phyloP scores from a whole-genome alignment of 345 rosid genomes.

The Hibiscus syriacus region DNA sequence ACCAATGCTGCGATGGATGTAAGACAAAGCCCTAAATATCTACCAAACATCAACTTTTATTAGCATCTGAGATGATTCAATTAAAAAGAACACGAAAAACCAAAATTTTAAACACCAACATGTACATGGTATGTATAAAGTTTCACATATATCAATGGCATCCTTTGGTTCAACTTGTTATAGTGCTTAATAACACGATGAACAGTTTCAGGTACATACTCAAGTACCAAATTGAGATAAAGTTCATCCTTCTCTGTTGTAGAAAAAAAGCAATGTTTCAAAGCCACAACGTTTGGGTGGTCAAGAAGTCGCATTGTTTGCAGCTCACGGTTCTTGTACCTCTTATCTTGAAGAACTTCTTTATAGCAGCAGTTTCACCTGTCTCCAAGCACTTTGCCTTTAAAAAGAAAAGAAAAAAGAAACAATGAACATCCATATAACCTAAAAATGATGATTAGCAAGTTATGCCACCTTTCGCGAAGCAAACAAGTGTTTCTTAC shows the following conservation, averaged over 20 bases:
- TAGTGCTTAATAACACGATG: constrained; percentile 90
- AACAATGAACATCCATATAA: not conserved
- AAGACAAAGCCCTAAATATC: constrained; percentile 91
- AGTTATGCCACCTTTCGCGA: not conserved
- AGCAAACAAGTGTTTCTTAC: constrained; percentile 25
- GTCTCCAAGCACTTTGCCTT: constrained; percentile 96
- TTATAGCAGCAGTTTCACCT: constrained; percentile 91
- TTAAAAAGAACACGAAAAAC: not conserved
- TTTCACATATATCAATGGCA: constrained; percentile 89
- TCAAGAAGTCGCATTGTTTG: constrained; percentile 98
- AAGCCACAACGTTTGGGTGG: constrained; percentile 80
- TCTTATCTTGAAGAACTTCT: constrained; percentile 93
- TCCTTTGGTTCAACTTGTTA: constrained; percentile 78
- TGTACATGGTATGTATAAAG: constrained; percentile 87
- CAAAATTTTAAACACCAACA: not conserved
- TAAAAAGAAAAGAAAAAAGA: not conserved
- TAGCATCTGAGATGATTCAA: not conserved
- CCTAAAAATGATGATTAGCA: not conserved
- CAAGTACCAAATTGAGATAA: constrained; percentile 92
- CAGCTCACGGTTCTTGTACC: constrained; percentile 95
- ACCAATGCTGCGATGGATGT: constrained; percentile 78
- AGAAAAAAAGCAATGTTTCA: constrained; percentile 97
- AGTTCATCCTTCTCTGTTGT: constrained; percentile 94
- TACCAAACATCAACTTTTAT: constrained; percentile 26
- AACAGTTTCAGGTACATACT: constrained; percentile 92